phyloP scores from a whole-genome alignment of 768 basidiomycete genomes.

The Collybia mongolica region DNA sequence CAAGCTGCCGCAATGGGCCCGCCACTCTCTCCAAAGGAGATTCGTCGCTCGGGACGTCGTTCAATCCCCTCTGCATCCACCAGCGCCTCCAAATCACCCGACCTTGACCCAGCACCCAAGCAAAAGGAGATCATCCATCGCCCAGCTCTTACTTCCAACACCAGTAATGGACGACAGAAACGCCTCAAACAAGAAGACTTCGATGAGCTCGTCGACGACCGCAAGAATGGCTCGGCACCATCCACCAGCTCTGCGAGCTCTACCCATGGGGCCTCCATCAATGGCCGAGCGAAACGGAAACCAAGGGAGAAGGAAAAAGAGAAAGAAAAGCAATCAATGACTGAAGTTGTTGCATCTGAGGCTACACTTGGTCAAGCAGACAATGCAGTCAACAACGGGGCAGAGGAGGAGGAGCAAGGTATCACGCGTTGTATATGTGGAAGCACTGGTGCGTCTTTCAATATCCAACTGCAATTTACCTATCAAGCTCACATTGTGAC shows the following conservation, averaged over 20 bases:
- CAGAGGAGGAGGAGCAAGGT: slow-evolving; percentile 59
- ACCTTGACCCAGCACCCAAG: slow-evolving; percentile 60
- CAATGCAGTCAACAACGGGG: slow-evolving; percentile 37
- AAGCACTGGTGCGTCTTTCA: slow-evolving; percentile 58
- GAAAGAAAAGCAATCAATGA: slow-evolving; percentile 34
- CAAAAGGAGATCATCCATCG: slow-evolving; percentile 43
- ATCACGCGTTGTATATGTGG: slow-evolving; percentile 88
- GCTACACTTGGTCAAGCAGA: slow-evolving; percentile 26
- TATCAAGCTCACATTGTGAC: slow-evolving; percentile 21
- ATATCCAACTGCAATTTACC: slow-evolving; percentile 8
- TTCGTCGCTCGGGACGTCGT: slow-evolving; percentile 75
- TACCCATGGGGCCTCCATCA: slow-evolving; percentile 17
- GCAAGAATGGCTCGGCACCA: slow-evolving; percentile 39
- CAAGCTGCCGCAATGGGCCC: slow-evolving; percentile 74
- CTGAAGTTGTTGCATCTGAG: slow-evolving; percentile 22
- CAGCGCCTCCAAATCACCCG: slow-evolving; percentile 72
- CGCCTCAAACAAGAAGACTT: slow-evolving; percentile 73
- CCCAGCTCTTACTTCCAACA: slow-evolving; percentile 36
- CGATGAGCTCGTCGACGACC: slow-evolving; percentile 61
- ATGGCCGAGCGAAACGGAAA: slow-evolving; percentile 57
- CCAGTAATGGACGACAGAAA: slow-evolving; percentile 46
- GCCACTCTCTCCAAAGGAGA: slow-evolving; percentile 74
- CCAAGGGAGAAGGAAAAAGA: slow-evolving; percentile 57
- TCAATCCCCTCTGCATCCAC: slow-evolving; percentile 66
- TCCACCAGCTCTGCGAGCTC: slow-evolving; percentile 32